These are phyloP conservation scores for Elsinoe australis DNA, from an alignment of 2,329 filamentous ascomycete species.

Conservation along the genomic window DNA sequence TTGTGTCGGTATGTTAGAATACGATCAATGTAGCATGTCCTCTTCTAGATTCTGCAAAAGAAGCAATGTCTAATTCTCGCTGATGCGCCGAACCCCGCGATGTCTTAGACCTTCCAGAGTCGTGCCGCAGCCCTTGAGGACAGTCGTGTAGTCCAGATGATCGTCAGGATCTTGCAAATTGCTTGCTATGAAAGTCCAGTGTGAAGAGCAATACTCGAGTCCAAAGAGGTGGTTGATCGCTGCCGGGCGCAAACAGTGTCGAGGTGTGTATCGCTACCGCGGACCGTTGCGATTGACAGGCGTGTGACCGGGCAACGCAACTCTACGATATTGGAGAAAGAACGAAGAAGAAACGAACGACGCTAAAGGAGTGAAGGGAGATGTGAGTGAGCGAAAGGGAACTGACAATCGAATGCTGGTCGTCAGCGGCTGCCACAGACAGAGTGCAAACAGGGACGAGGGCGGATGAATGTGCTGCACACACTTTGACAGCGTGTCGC, in stretches of 20 bases:
- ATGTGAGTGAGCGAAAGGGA: neutral
- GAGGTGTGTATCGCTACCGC: constrained; percentile 9
- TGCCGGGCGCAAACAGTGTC: neutral
- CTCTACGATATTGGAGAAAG: neutral
- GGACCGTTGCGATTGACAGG: constrained; percentile 7
- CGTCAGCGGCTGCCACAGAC: constrained; percentile 13
- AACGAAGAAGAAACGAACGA: constrained; percentile 5
- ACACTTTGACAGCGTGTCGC: constrained; percentile 13
- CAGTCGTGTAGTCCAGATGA: too few relatives aligned
- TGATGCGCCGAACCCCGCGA: neutral
- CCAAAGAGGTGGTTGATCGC: neutral
- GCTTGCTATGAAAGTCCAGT: too few relatives aligned
- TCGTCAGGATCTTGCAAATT: too few relatives aligned
- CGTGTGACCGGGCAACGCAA: constrained; percentile 15
- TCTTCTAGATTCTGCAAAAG: neutral
- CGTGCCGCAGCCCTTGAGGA: too few relatives aligned
- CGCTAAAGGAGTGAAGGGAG: constrained; percentile 4
- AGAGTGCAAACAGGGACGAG: neutral
- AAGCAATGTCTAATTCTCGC: neutral
- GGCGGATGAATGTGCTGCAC: neutral
- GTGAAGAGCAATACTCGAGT: too few relatives aligned
- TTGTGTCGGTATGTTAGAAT: neutral
- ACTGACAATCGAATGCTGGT: constrained; percentile 8
- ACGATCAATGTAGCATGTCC: constrained; percentile 4
- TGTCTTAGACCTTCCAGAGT: neutral